A percentile compares a stretch with the other conserved stretches of the same genome.
phyloP scores from a whole-genome alignment of 345 rosid genomes.

The Aurinia saxatilis region DNA sequence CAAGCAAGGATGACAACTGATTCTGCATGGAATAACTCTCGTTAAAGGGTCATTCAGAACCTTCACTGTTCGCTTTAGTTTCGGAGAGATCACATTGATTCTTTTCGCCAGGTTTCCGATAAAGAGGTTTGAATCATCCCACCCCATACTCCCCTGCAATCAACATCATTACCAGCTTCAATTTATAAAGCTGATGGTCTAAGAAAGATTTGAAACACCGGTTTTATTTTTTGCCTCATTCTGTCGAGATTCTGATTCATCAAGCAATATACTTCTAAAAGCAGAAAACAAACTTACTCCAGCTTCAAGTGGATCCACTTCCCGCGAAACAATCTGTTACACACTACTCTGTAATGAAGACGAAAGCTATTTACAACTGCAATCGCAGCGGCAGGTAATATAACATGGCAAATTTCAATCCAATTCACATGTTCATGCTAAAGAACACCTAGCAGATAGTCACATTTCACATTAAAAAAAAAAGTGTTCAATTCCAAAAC shows the following conservation, averaged over 20 bases:
- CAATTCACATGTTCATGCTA: no score
- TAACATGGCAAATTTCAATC: no score
- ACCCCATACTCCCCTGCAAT: conserved; percentile 72
- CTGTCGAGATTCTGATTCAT: background rate
- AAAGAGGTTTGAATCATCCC: conserved; percentile 76
- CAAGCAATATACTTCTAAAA: background rate
- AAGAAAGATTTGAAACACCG: background rate
- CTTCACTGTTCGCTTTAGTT: conserved; percentile 26
- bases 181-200: background rate
- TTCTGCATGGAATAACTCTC: conserved; percentile 64
- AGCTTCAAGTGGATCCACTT: conserved; percentile 58
- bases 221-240: no score
- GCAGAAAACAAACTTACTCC: conserved; percentile 32
- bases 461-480: no score
- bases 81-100: conserved; percentile 57
- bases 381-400: no score
- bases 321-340: conserved; percentile 63
- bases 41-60: conserved; percentile 38
- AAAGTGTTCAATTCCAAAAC: no score
- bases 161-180: background rate
- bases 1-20: conserved; percentile 49
- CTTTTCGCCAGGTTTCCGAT: conserved; percentile 51
- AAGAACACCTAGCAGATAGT: no score
- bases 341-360: no score
- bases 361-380: no score